A percentile compares a stretch with the other conserved stretches of the same genome.
Evolutionary conservation across 306 rosid genomes (phyloP).

Genomic region (Spatholobus suberectus): DNA sequence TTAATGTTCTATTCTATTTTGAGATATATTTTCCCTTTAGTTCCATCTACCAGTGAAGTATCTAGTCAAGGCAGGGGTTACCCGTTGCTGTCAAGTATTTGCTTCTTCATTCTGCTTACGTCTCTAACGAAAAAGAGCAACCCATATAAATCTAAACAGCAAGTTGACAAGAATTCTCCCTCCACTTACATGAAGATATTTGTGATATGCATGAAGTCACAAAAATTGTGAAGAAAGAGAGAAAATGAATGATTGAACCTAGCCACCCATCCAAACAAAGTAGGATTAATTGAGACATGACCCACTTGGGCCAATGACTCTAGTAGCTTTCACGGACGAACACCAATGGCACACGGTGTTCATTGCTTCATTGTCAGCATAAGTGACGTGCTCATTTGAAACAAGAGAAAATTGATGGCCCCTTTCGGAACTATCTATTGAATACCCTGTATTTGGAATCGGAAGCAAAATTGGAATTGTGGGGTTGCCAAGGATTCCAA

Average conservation of each 20-base stretch:
- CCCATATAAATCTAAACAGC: neutral
- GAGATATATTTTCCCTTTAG: neutral
- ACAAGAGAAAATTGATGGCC: neutral
- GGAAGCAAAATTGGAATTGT: neutral
- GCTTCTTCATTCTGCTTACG: constrained; percentile 18
- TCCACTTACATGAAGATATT: constrained; percentile 14
- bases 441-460: neutral
- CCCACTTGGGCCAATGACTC: constrained; percentile 27
- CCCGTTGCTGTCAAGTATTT: constrained; percentile 25
- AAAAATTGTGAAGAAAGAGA: neutral
- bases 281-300: constrained; percentile 34
- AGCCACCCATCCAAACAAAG: neutral
- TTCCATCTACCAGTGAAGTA: neutral
- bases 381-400: constrained; percentile 2
- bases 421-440: neutral
- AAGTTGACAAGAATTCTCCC: neutral
- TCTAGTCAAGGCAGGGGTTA: neutral
- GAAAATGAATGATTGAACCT: constrained; percentile 32
- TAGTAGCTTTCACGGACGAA: constrained; percentile 7
- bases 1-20: no score
- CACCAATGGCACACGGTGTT: constrained; percentile 21
- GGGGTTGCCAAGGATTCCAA: constrained; percentile 1
- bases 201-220: constrained; percentile 17
- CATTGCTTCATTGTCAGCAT: constrained; percentile 26
- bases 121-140: constrained; percentile 19